Conservation (phyloP, 2,329 filamentous ascomycete genomes). For the Beauveria medogensis region DNA sequence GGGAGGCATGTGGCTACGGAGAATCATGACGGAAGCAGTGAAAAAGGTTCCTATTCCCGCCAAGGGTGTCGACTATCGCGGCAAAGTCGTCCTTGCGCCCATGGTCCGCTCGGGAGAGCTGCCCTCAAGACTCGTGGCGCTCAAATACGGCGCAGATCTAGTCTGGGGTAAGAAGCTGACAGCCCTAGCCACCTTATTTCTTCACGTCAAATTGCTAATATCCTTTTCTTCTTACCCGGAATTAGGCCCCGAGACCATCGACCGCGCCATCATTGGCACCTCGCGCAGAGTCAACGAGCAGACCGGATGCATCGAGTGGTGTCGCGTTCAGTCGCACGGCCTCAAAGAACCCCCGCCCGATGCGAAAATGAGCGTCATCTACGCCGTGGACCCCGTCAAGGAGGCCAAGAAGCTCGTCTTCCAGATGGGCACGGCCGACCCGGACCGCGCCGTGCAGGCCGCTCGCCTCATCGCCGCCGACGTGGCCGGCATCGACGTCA, state of each 20-base stretch:
- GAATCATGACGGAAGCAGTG: conserved; percentile 49
- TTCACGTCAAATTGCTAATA: neutral
- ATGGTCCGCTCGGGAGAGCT: conserved; percentile 98
- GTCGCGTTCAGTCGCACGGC: conserved; percentile 64
- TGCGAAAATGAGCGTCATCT: conserved; percentile 63
- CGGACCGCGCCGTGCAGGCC: conserved; percentile 73
- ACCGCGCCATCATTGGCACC: conserved; percentile 84
- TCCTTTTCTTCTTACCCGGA: neutral
- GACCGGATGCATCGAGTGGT: conserved; percentile 79
- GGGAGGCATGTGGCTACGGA: conserved; percentile 30
- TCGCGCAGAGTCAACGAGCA: conserved; percentile 66
- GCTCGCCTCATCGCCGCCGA: conserved; percentile 77
- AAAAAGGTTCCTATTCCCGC: conserved; percentile 76
- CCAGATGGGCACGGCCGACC: conserved; percentile 83
- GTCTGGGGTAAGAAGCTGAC: conserved; percentile 69
- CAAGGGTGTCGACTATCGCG: conserved; percentile 86
- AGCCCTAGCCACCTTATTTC: neutral
- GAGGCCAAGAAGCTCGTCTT: conserved; percentile 76
- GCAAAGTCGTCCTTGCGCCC: conserved; percentile 88
- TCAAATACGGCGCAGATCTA: conserved; percentile 92
- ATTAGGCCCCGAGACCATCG: conserved; percentile 83
- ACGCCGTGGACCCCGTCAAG: conserved; percentile 67
- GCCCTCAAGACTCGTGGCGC: conserved; percentile 76
- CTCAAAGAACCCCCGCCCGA: conserved; percentile 48
- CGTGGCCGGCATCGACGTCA: conserved; percentile 91